phyloP scores from a whole-genome alignment of 768 basidiomycete species.

The Mycena crocata region DNA sequence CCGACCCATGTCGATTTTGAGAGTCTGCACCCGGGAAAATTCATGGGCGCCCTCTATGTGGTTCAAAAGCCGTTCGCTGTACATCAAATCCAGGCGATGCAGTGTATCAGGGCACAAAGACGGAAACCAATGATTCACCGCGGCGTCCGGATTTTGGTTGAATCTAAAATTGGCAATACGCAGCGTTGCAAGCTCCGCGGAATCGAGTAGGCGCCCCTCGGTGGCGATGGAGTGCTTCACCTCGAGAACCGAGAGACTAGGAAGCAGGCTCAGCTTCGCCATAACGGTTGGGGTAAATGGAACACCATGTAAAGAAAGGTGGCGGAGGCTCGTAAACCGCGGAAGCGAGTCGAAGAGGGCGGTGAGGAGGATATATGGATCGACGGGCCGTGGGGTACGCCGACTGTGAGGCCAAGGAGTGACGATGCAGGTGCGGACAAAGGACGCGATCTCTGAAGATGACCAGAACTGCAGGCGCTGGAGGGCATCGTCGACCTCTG shows the following conservation, averaged over 20 bases:
- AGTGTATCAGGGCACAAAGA: not conserved
- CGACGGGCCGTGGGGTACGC: not conserved
- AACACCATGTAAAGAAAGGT: not conserved
- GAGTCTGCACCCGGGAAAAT: not conserved
- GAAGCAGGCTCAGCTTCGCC: not conserved
- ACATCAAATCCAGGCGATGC: not conserved
- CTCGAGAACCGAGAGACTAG: not conserved
- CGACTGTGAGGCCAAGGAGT: not conserved
- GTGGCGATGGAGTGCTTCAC: not conserved
- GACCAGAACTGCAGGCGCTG: conserved; percentile 10
- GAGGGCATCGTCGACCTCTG: not conserved
- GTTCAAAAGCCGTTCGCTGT: not conserved
- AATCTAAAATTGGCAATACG: not conserved
- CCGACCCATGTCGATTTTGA: not conserved
- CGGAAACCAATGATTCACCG: not conserved
- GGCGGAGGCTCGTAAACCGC: not conserved
- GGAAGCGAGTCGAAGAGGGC: not conserved
- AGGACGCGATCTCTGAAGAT: not conserved
- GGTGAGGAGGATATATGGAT: conserved; percentile 3
- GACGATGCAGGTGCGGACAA: not conserved
- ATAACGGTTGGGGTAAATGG: not conserved
- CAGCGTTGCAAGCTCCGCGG: not conserved
- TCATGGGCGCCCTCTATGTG: not conserved
- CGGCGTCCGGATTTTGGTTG: no score
- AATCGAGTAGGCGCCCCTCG: not conserved